Evolutionary conservation across 2,329 filamentous ascomycete species (phyloP).

Genomic region (Fonsecaea nubica): DNA sequence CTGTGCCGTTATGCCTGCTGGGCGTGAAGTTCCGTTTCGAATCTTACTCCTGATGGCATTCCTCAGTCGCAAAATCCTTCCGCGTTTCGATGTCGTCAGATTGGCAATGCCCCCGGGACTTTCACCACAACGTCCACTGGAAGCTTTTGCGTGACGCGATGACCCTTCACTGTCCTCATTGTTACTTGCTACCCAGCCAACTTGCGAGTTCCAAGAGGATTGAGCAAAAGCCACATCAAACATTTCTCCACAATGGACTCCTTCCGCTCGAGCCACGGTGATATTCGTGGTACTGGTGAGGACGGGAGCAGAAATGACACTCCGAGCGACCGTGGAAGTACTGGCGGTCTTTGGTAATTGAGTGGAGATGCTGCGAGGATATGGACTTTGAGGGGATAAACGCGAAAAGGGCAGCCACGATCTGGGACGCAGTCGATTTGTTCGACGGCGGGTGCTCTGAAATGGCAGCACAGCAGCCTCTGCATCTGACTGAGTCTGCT

Average conservation of each 20-base stretch:
- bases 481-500: background rate
- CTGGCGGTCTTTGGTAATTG: constrained; percentile 35
- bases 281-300: constrained; percentile 40
- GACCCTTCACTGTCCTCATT: background rate
- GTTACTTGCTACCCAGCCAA: constrained; percentile 22
- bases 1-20: background rate
- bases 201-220: constrained; percentile 26
- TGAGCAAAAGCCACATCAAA: constrained; percentile 26
- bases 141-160: background rate
- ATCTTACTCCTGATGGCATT: constrained; percentile 25
- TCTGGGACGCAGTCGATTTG: constrained; percentile 30
- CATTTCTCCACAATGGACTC: constrained; percentile 36
- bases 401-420: constrained; percentile 38
- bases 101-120: background rate
- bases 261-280: constrained; percentile 37
- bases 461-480: constrained; percentile 8
- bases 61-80: constrained; percentile 23
- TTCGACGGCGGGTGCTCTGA: constrained; percentile 16
- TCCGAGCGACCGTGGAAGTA: constrained; percentile 37
- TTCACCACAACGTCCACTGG: background rate
- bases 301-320: constrained; percentile 39
- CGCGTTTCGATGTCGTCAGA: constrained; percentile 13
- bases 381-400: constrained; percentile 9
- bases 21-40: background rate
- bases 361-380: constrained; percentile 32